Evolutionary conservation across 345 rosid genomes (phyloP), one percentile per base, ranked within the genome.

Genomic region (Rhizophora mangle): DNA sequence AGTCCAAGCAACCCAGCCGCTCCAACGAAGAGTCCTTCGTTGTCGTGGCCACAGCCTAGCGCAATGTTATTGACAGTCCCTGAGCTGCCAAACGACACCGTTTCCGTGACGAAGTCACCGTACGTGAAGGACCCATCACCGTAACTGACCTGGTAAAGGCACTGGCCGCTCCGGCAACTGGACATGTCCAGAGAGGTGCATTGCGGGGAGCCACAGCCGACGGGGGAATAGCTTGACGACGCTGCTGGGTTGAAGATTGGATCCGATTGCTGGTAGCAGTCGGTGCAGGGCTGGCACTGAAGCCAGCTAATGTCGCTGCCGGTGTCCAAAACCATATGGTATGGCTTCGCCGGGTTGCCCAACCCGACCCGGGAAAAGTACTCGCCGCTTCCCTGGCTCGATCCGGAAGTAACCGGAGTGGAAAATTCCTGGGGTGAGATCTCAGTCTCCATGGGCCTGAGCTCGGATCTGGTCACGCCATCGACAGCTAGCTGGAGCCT

Each of bases 241-340:
- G 74, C 20, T 4, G 81, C 6, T 39, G 98, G 98, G 70, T 85
- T 70, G 74, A 79, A 94, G 2, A 89, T 36, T 20, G 98, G 93
- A 78, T 91, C 97, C 64, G 96, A 10, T 82, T 94, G 97, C 64
- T 80, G 87, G 77, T 94, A 91, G 56, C 98, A 94, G 4, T 89
- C 91, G 46, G 76, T 1, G 60, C 98, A 94, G 19, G 97, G 95
- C 64, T 82, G 29, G 70, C 96, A 94, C 72, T 94, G 98, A 67
- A 94, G 79, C 98, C 98, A 94, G 63, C 69, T 91, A 8, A 91
- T 46, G 80, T 94, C 98, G 63, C 95, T 88, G 16, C 98, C 98
- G 5, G 96, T 90, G 69, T 90, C 96, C 8, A 90, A 79, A n/a
- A 88, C 93, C 89, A 90, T 78, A 67, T 26, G 85, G 66, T 71